Conservation (phyloP, 2,329 filamentous ascomycete genomes). For the Bertia moriformis region DNA sequence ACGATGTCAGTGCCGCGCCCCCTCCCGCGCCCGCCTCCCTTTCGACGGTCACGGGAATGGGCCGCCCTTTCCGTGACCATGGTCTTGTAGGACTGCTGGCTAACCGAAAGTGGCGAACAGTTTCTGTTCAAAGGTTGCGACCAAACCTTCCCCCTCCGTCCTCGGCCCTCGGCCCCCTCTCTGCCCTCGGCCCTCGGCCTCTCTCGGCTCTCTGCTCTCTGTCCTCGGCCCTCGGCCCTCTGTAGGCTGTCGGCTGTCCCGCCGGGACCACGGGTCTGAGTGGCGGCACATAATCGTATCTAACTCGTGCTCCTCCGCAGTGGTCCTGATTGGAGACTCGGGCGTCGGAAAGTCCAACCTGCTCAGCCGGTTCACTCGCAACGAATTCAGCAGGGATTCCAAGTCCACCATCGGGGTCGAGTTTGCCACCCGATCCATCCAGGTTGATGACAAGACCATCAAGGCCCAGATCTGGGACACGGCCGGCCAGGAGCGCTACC, state of each 20-base stretch:
- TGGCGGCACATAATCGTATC: constrained; percentile 9
- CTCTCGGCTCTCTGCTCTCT: no score
- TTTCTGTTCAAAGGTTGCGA: constrained; percentile 93
- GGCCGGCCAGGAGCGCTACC: constrained; percentile 94
- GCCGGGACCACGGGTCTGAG: not conserved
- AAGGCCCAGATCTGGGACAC: constrained; percentile 99
- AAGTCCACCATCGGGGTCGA: constrained; percentile 99
- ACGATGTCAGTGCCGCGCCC: constrained; percentile 62
- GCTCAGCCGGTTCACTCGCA: constrained; percentile 96
- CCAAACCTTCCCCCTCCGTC: constrained; percentile 8
- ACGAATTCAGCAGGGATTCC: constrained; percentile 99
- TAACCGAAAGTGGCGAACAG: no score
- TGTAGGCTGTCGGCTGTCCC: constrained; percentile 2
- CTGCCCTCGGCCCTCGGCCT: not conserved
- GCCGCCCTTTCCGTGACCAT: no score
- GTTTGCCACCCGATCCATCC: constrained; percentile 95
- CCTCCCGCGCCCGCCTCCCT: constrained; percentile 7
- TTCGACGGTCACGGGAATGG: no score
- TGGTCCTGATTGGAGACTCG: constrained; percentile 97
- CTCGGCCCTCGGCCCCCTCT: constrained; percentile 7
- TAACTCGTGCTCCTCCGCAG: constrained; percentile 31
- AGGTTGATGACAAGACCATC: constrained; percentile 98
- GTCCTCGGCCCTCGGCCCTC: constrained; percentile 7
- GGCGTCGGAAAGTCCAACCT: constrained; percentile 99
- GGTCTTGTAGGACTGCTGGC: no score